A percentile compares a stretch with the other conserved stretches of the same genome.
Conservation (phyloP, 2,329 filamentous ascomycete genomes). For the Fusarium decemcellulare region DNA sequence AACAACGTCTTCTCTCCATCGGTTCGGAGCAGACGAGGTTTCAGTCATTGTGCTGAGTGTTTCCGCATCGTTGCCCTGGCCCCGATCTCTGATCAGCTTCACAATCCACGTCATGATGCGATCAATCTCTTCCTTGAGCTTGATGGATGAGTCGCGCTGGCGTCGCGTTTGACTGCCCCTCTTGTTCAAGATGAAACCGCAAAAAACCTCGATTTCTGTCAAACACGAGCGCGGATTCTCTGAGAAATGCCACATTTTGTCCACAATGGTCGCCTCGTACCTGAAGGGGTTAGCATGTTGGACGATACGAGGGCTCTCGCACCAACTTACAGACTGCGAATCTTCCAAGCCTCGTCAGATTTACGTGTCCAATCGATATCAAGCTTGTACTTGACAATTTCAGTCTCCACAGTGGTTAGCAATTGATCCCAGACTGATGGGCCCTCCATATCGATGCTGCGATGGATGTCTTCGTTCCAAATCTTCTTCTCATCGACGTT, state of each 20-base stretch:
- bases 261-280: slow-evolving; percentile 61
- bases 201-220: slow-evolving; percentile 68
- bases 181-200: slow-evolving; percentile 69
- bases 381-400: slow-evolving; percentile 36
- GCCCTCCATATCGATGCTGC: slow-evolving; percentile 42
- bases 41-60: slow-evolving; percentile 25
- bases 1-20: slow-evolving; percentile 45
- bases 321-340: slow-evolving; percentile 61
- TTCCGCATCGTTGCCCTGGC: slow-evolving; percentile 26
- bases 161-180: slow-evolving; percentile 63
- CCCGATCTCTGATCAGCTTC: slow-evolving; percentile 48
- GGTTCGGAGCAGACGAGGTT: slow-evolving; percentile 5
- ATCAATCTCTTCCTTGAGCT: slow-evolving; percentile 67
- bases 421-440: slow-evolving; percentile 62
- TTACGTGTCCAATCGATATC: slow-evolving; percentile 53
- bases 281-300: slow-evolving; percentile 48
- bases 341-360: slow-evolving; percentile 56
- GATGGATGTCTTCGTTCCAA: slow-evolving; percentile 65
- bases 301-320: slow-evolving; percentile 51
- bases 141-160: slow-evolving; percentile 66
- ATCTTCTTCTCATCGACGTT: slow-evolving; percentile 80
- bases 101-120: slow-evolving; percentile 59
- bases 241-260: slow-evolving; percentile 58
- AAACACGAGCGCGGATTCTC: slow-evolving; percentile 61
- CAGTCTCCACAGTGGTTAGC: slow-evolving; percentile 41